A percentile compares a stretch with the other conserved stretches of the same genome.
These are phyloP conservation scores for Peronospora farinosa DNA, from an alignment of 352 stramenopile genomes.

Conservation along the genomic window DNA sequence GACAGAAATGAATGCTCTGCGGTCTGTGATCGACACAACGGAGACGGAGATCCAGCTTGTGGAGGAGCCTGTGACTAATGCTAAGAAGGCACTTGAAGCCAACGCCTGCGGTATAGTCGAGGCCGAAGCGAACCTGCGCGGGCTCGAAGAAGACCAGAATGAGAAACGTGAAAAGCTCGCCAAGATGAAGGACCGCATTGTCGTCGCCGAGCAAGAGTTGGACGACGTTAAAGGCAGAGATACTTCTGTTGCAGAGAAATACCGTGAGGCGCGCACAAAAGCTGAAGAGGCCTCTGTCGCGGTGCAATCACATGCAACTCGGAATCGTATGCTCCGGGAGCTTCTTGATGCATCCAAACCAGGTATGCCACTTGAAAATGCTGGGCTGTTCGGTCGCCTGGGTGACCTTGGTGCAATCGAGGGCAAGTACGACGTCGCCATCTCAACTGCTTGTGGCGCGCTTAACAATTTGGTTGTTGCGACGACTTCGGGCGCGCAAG, in stretches of 20 bases:
- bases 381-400: slow-evolving; percentile 92
- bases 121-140: slow-evolving; percentile 45
- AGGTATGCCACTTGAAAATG: slow-evolving; percentile 86
- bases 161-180: slow-evolving; percentile 49
- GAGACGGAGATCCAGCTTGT: slow-evolving; percentile 78
- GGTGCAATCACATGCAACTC: slow-evolving; percentile 61
- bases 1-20: slow-evolving; percentile 59
- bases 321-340: slow-evolving; percentile 77
- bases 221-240: slow-evolving; percentile 53
- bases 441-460: slow-evolving; percentile 94
- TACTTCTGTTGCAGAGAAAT: slow-evolving; percentile 46
- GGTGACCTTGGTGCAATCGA: slow-evolving; percentile 96
- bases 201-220: slow-evolving; percentile 79
- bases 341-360: slow-evolving; percentile 89
- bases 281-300: slow-evolving; percentile 69
- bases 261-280: slow-evolving; percentile 59
- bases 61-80: slow-evolving; percentile 61
- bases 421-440: slow-evolving; percentile 95
- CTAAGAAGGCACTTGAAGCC: slow-evolving; percentile 73
- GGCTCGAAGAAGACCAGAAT: slow-evolving; percentile 56
- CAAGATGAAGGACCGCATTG: slow-evolving; percentile 64
- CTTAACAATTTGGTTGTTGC: slow-evolving; percentile 97
- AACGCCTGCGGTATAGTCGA: slow-evolving; percentile 53
- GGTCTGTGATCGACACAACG: slow-evolving; percentile 72
- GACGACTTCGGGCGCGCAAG: slow-evolving; percentile 91